Conservation (phyloP, 108 stramenopile genomes). For the Parietichytrium sp. region DNA sequence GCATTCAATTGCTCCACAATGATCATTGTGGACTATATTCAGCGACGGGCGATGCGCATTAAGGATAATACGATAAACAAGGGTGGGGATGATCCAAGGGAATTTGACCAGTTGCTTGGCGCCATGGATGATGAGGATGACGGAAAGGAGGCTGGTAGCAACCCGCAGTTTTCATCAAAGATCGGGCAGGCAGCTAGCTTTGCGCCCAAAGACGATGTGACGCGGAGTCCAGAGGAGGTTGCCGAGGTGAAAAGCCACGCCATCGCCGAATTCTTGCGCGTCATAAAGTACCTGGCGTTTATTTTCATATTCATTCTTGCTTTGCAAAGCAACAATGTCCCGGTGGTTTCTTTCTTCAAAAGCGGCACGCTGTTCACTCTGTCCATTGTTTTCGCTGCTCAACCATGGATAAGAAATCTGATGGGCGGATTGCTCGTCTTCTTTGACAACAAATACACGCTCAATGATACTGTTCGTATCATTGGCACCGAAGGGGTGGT, state of each 20-base stretch:
- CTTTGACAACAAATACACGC: slow-evolving; percentile 1
- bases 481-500: background rate
- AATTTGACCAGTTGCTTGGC: background rate
- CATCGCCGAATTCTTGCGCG: background rate
- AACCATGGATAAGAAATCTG: slow-evolving; percentile 24
- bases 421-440: slow-evolving; percentile 4
- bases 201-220: no score
- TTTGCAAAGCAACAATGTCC: slow-evolving; percentile 31
- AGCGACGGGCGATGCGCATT: background rate
- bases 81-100: background rate
- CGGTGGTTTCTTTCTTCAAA: slow-evolving; percentile 28
- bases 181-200: no score
- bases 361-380: slow-evolving; percentile 12
- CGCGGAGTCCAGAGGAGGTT: no score
- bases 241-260: background rate
- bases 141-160: background rate
- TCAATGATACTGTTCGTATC: background rate
- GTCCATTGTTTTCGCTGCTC: slow-evolving; percentile 1
- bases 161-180: background rate
- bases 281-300: slow-evolving; percentile 10
- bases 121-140: background rate
- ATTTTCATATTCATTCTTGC: background rate
- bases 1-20: background rate
- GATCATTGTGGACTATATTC: no score
- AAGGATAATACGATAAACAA: background rate